Base-by-base conservation (phyloP, 371 early-diverging fungal genomes). In the Mucor lusitanicus region DNA sequence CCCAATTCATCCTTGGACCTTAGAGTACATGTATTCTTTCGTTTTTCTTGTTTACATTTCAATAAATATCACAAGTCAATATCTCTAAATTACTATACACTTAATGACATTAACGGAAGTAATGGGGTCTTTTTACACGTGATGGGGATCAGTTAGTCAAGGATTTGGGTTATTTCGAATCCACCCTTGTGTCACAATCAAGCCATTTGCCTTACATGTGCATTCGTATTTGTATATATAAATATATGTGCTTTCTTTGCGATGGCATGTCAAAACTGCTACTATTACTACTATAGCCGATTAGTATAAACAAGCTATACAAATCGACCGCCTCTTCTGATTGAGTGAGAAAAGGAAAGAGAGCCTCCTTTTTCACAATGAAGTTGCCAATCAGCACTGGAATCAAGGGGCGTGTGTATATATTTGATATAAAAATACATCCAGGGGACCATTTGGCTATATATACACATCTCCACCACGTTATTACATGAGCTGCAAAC, bases 151-250 rank as follows among this genome's bases (percentile, higher is more conserved):
- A n/a, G n/a, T 19, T 35, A 44, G 46, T 32, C 23, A 48, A 53
- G 28, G 32, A 32, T 33, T 50, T 25, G 39, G 33, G 42, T 25
- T 60, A 63, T 63, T 63, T 64, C 28, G 30, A 64, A 64, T 64
- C 13, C 23, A 57, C 42, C 64, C 30, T 64, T 64, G 64, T 64
- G 57, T 56, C 64, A 64, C 64, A 64, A 57, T 56, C 57, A 44
- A 44, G 17, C 40, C 28, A 39, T 40, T 59, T 59, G 19, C 19
- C 35, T 50, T 50, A 50, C 50, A 50, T 50, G 42, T 50, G 50
- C 50, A 50, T 42, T 42, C 17, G n/a, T 42, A 21, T 23, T 50
- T 50, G 50, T 23, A 7, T 25, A 3, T 50, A 30, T 30, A n/a
- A n/a, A n/a, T n/a, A n/a, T n/a, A n/a, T n/a, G n/a, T n/a, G 6